Conservation (phyloP, 106 monocot species). For the Iris macrosiphon region DNA sequence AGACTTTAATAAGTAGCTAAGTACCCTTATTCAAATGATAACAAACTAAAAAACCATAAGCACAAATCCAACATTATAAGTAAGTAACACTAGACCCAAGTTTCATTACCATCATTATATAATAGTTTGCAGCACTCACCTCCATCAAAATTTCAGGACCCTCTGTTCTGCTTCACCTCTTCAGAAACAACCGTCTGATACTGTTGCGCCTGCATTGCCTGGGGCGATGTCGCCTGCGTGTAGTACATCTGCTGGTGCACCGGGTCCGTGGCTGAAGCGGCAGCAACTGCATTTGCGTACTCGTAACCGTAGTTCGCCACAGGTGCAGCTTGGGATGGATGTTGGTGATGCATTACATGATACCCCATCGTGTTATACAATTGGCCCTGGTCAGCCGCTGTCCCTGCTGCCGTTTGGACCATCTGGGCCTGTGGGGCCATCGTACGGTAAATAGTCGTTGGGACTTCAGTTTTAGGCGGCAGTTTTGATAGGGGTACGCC, state of each 20-base stretch:
- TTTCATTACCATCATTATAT: not conserved
- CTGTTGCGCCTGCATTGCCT: not conserved
- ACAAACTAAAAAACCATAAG: conserved; percentile 2
- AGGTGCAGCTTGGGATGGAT: conserved; percentile 20
- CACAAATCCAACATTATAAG: conserved; percentile 1
- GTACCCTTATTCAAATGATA: conserved; percentile 9
- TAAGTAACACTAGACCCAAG: not conserved
- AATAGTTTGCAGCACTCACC: not conserved
- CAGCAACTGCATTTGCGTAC: not conserved
- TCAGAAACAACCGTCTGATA: conserved; percentile 25
- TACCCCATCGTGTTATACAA: conserved; percentile 33
- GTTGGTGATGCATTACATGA: conserved; percentile 48
- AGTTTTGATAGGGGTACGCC: conserved; percentile 15
- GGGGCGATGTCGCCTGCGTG: conserved; percentile 2
- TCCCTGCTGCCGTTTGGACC: not conserved
- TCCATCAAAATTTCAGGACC: conserved; percentile 17
- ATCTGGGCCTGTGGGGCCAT: conserved; percentile 11
- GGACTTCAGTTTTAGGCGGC: conserved; percentile 25
- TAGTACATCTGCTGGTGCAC: conserved; percentile 13
- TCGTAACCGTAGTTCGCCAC: conserved; percentile 10
- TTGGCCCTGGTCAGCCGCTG: conserved; percentile 14
- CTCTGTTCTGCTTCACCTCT: conserved; percentile 21
- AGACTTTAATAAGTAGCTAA: too few relatives aligned
- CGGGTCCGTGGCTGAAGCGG: conserved; percentile 2
- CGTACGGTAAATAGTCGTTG: conserved; percentile 37